Percentiles rank a stretch among this genome's conserved stretches.
These are phyloP conservation scores for Achaetomiella virescens DNA, from an alignment of 495 filamentous ascomycete species.

Conservation along the genomic window DNA sequence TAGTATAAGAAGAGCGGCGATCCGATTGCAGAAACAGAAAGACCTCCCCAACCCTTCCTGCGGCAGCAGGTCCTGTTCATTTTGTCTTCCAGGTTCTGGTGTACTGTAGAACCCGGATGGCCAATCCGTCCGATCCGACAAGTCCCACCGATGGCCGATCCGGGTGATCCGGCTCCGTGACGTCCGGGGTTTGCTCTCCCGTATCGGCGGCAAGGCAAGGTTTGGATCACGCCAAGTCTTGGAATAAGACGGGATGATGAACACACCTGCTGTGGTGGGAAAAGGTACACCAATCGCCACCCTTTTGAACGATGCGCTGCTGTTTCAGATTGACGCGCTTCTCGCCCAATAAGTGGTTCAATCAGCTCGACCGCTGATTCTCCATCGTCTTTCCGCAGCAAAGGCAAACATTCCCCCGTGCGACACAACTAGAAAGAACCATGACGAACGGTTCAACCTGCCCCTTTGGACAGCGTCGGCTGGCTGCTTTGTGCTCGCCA, in stretches of 20 bases:
- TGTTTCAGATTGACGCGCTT: conserved; percentile 27
- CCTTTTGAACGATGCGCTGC: conserved; percentile 10
- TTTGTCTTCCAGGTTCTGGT: no score
- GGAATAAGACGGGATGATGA: neutral
- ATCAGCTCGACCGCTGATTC: neutral
- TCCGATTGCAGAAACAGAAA: no score
- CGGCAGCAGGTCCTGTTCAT: no score
- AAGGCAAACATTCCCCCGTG: neutral
- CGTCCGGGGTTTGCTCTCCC: neutral
- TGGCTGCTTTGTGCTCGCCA: neutral
- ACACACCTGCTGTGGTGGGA: neutral
- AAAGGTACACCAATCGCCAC: neutral
- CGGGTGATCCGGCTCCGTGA: neutral
- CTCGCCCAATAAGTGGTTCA: conserved; percentile 10
- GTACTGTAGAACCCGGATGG: no score
- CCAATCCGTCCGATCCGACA: neutral
- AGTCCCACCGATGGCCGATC: neutral
- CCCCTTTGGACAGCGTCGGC: neutral
- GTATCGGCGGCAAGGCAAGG: neutral
- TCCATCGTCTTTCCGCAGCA: no score
- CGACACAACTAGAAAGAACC: no score
- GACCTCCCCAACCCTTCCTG: no score
- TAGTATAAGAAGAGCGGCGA: no score
- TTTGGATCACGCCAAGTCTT: neutral
- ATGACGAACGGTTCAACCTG: no score